Conservation (phyloP, 148 eudicot genomes). For the Beta vulgaris region DNA sequence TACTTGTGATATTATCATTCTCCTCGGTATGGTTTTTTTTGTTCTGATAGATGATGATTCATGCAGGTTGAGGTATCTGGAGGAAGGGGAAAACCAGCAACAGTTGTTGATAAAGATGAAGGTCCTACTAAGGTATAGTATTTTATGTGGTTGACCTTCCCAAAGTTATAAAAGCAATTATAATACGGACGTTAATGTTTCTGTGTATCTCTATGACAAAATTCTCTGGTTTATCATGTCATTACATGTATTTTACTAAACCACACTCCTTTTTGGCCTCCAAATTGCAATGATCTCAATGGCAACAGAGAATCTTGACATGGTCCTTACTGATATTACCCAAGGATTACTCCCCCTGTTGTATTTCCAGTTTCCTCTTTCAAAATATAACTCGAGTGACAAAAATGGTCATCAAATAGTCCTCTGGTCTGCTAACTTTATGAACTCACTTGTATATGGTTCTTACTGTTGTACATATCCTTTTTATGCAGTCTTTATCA, state of each 20-base stretch:
- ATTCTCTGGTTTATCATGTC: neutral
- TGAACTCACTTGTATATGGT: neutral
- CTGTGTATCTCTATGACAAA: neutral
- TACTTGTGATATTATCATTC: neutral
- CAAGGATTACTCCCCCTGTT: neutral
- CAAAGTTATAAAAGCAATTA: neutral
- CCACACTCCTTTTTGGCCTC: neutral
- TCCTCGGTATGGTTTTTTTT: neutral
- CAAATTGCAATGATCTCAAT: neutral
- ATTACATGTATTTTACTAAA: neutral
- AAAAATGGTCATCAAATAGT: neutral
- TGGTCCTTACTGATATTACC: neutral
- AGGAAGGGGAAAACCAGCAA: slow-evolving; percentile 88
- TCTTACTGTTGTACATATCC: neutral
- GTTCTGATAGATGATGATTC: slow-evolving; percentile 13
- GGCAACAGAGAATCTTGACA: neutral
- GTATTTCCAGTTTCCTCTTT: neutral
- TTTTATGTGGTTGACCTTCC: neutral
- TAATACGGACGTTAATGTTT: neutral
- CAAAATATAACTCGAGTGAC: neutral
- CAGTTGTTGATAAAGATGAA: slow-evolving; percentile 84
- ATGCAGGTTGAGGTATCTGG: slow-evolving; percentile 93
- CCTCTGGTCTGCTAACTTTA: neutral
- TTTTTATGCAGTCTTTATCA: neutral
- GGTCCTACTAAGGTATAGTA: slow-evolving; percentile 80